Evolutionary conservation across 2,329 filamentous ascomycete species (phyloP).

Genomic region (Raffaelea arxii): DNA sequence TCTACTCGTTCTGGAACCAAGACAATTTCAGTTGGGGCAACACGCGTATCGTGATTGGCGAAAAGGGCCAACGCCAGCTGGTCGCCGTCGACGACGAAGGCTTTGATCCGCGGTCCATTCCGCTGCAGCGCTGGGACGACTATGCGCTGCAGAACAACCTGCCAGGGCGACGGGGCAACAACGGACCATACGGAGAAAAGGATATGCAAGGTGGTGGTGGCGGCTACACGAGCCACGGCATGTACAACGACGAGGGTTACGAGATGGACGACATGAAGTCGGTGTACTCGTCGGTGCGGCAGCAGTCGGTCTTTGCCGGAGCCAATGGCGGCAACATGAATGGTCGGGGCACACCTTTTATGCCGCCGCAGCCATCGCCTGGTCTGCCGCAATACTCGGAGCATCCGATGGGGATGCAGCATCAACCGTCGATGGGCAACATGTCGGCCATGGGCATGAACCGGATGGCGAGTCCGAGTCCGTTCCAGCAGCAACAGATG

Average conservation of each 20-base stretch:
- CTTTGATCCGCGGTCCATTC: conserved; percentile 88
- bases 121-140: conserved; percentile 94
- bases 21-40: conserved; percentile 99
- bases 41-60: conserved; percentile 91
- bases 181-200: conserved; percentile 46
- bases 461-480: conserved; percentile 46
- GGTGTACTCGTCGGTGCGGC: conserved; percentile 85
- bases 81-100: conserved; percentile 75
- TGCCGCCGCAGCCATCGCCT: conserved; percentile 72
- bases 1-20: conserved; percentile 99
- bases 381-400: conserved; percentile 49
- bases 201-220: conserved; percentile 25
- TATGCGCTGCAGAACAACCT: conserved; percentile 82
- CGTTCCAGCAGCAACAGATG: conserved; percentile 17
- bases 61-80: conserved; percentile 85
- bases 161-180: conserved; percentile 74
- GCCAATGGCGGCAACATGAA: conserved; percentile 53
- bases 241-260: conserved; percentile 54
- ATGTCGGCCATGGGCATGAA: conserved; percentile 40
- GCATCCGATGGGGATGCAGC: conserved; percentile 29
- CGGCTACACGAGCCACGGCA: no score
- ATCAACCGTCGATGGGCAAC: conserved; percentile 67
- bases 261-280: conserved; percentile 99
- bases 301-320: conserved; percentile 77
- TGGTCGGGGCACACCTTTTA: no score